Base-by-base conservation (phyloP, 2,329 filamentous ascomycete species). In the Fusarium mangiferae region DNA sequence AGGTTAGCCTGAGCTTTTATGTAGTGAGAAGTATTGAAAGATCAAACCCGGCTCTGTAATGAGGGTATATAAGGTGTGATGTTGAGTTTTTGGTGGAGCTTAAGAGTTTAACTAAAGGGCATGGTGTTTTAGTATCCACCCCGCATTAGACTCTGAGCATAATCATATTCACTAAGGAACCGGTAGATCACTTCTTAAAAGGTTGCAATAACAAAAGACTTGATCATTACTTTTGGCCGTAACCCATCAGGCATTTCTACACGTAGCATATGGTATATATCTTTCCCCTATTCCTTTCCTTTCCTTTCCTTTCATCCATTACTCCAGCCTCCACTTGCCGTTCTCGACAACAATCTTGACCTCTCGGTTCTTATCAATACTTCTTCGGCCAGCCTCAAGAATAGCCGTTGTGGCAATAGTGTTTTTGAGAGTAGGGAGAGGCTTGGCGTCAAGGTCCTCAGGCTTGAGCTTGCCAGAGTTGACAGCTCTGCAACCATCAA, bases 381-480 rank as follows among this genome's bases (percentile, higher is more conserved):
- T 96, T 79, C 91, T 88, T 74, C 95, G 87, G 0, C 96, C 95
- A 3, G 95, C 95, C 83, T 98, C 93, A 64, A 98, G 86, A 73
- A 98, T 98, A 2, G 95, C 95, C 14, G 94, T 97, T 2, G 95
- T 98, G 20, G 94, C 94, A 77, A 98, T 91, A 0, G 95, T 98
- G 82, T 98, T 98, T 81, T 88, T 90, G 75, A 98, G 84, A 17
- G 96, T 98, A 2, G 95, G 95, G 73, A 98, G 83, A 1, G 93
- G 92, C 78, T 95, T 91, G 75, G 88, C 88, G 77, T 98, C 95
- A 38, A 98, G 87, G 73, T 95, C 91, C 33, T 91, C 91, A 3
- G 96, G 87, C 57, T 89, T 94, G 54, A 92, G 86, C 48, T 88
- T 87, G 28, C 93, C 93, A 36, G 93, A 90, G 79, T 96, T 97